Base-by-base conservation (phyloP, 2,329 filamentous ascomycete genomes). In the Lasiodiplodia sp. region DNA sequence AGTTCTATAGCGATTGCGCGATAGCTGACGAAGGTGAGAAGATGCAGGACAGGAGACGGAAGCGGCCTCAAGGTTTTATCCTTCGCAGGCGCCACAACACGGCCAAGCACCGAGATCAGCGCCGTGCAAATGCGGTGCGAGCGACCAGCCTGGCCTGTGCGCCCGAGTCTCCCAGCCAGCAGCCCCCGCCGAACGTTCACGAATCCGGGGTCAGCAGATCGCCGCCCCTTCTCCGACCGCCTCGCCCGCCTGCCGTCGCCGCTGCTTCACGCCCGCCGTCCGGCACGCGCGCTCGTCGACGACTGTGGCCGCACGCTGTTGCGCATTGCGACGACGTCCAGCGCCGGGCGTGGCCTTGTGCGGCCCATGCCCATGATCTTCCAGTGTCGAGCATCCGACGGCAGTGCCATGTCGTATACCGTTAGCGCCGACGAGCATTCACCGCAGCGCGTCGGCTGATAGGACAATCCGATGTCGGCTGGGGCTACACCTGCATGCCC, bases 381-480 rank as follows among this genome's bases (percentile, higher is more conserved):
- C 62, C 63, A 38, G 44, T 14, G 51, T 34, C 63, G 52, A 66
- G 63, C 63, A 65, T 65, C 51, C 14, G n/a, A 53, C 62, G 62
- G 62, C 62, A 44, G 25, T 44, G 52, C 63, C 63, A 66, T 28
- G 63, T 56, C 49, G 63, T 12, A 66, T 66, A 5, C 25, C 63
- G 63, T 66, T 66, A 66, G 63, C 63, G 63, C 63, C 7, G 28
- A 25, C 51, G 52, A 56, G 28, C 52, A 66, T 47, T 38, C 44
- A 51, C 51, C 49, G 51, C 63, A 21, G 25, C 49, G 62, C 51
- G 62, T 49, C n/a, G 31, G 62, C 49, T 66, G 63, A 66, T 66
- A 56, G 63, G 63, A 34, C 63, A 40, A 66, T n/a, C 63, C 63
- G 63, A 66, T 66, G 63, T 66, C 63, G 63, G 63, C 63, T 66